phyloP scores from a whole-genome alignment of 75 land plant species.

The Pseudotsuga menziesii region DNA sequence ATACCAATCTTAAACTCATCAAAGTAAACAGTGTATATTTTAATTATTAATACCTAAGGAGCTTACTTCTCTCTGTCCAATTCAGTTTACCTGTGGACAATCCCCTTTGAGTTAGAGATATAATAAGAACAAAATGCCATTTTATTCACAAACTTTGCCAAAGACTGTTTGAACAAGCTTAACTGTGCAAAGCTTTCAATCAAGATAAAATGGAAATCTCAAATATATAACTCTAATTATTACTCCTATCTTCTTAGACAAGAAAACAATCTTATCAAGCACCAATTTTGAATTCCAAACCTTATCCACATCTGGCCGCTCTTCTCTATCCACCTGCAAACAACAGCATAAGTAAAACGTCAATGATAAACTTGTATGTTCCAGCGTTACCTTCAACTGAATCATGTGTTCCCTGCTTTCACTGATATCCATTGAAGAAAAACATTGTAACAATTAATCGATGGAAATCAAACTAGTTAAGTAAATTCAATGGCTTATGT shows the following conservation, averaged over 20 bases:
- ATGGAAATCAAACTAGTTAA: neutral
- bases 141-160: neutral
- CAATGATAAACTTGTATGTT: neutral
- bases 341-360: neutral
- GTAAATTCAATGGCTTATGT: too few species aligned
- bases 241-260: constrained; percentile 2
- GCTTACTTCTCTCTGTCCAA: neutral
- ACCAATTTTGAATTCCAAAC: constrained; percentile 20
- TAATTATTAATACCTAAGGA: neutral
- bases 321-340: constrained; percentile 95
- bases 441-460: neutral
- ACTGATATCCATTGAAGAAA: neutral
- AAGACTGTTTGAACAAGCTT: neutral
- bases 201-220: neutral
- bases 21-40: neutral
- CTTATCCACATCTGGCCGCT: constrained; percentile 99
- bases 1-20: neutral
- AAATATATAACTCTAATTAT: neutral
- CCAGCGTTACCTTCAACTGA: neutral
- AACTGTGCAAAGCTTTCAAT: too few species aligned
- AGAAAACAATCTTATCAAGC: neutral
- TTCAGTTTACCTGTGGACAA: neutral
- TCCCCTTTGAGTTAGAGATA: neutral
- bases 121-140: neutral
- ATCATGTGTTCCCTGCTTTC: neutral